Evolutionary conservation across 768 basidiomycete genomes (phyloP), one percentile per base, ranked within the genome.

Genomic region (Kwoniella mangroviensis): DNA sequence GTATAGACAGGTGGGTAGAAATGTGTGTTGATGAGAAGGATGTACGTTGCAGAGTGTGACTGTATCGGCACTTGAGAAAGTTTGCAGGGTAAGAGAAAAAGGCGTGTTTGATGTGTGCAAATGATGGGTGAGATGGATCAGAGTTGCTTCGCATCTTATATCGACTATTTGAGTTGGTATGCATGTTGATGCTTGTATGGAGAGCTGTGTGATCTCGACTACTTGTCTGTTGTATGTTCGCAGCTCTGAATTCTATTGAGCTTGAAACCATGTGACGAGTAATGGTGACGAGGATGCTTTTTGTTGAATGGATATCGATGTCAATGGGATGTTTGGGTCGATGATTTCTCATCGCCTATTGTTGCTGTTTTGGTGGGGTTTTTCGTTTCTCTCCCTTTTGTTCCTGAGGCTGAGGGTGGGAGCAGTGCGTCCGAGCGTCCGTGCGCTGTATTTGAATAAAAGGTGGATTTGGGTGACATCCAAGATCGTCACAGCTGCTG

Each of bases 51-150:
- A 22, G 53, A n/a, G 19, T 55, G 53, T 19, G 15, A 55, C 22
- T 17, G 53, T 21, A 21, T 55, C 56, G 56, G 56, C 56, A 57
- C 21, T 57, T 40, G 56, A 57, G 28, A 28, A 34, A 24, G 28
- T 41, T 34, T 55, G n/a, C 21, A 26, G 56, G 15, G 56, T 57
- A 57, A 7, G 24, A 45, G 49, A 28, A 57, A 40, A 49, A 45
- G 28, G 52, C 52, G 41, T 57, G 62, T 63, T 53, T 58, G 40
- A 13, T 42, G 65, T 59, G 65, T 59, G 57, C 21, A n/a, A 24
- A 51, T 59, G 65, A 65, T 65, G 63, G 34, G 28, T 13, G 51
- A 34, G 6, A 1, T 15, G 45, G 24, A 7, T 12, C 3, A 22
- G 24, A 7, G n/a, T 61, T 57, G 26, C 22, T 54, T 54, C 53